Conservation (phyloP, 208 protist species). For the Trypanosoma grayi region DNA sequence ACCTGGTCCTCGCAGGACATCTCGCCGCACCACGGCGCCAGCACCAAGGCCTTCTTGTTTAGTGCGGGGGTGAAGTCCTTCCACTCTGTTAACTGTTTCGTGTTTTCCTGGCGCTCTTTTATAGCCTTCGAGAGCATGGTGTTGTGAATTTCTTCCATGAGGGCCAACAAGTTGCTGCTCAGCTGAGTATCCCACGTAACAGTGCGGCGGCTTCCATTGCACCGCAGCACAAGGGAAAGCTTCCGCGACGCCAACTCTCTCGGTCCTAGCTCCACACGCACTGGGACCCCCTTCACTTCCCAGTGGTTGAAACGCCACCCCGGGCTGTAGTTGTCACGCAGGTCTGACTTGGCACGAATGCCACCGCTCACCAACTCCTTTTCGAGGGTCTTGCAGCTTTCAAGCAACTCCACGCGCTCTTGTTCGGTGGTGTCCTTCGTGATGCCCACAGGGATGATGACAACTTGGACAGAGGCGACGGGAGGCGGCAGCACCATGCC, state of each 20-base stretch:
- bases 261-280: constrained; percentile 98
- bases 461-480: constrained; percentile 94
- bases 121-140: constrained; percentile 76
- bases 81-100: constrained; percentile 78
- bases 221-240: constrained; percentile 61
- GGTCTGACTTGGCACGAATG: constrained; percentile 90
- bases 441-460: constrained; percentile 93
- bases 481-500: constrained; percentile 98
- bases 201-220: constrained; percentile 59
- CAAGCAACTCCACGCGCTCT: constrained; percentile 48
- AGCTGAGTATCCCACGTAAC: constrained; percentile 61
- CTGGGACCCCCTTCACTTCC: constrained; percentile 97
- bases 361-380: constrained; percentile 59
- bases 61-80: constrained; percentile 90
- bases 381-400: constrained; percentile 53
- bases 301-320: constrained; percentile 99
- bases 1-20: constrained; percentile 93
- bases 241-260: constrained; percentile 90
- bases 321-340: constrained; percentile 94
- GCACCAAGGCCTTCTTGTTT: constrained; percentile 85
- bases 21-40: constrained; percentile 92
- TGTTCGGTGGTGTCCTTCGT: constrained; percentile 75
- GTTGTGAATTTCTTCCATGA: constrained; percentile 93
- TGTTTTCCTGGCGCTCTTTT: constrained; percentile 46
- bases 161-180: constrained; percentile 17